Percentiles rank a stretch among this genome's conserved stretches.
Evolutionary conservation across 495 filamentous ascomycete genomes (phyloP).

Genomic region (Podospora pseudocomata): DNA sequence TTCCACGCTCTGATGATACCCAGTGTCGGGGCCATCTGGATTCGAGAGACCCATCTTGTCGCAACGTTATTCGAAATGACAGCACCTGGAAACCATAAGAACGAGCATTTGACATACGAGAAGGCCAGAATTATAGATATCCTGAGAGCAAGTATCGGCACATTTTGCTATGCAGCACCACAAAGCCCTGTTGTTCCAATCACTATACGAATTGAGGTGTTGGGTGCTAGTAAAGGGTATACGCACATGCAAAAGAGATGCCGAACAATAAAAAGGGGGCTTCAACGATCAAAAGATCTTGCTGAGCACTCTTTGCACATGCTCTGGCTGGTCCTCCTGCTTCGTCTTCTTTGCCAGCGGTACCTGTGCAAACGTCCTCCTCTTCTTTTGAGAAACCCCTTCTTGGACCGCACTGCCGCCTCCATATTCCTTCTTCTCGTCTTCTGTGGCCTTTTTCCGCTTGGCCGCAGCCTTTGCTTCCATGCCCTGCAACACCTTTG

Average conservation of each 20-base stretch:
- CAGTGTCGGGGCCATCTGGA: background rate
- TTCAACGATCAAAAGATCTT: constrained; percentile 63
- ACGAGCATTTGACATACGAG: background rate
- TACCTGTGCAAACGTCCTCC: constrained; percentile 73
- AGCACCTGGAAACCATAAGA: background rate
- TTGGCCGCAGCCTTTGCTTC: constrained; percentile 61
- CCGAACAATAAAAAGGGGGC: background rate
- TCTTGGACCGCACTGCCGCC: background rate
- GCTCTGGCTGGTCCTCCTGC: constrained; percentile 55
- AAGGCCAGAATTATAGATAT: background rate
- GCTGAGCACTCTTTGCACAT: constrained; percentile 72
- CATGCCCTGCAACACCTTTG: constrained; percentile 70
- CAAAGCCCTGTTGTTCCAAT: background rate
- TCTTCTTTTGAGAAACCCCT: constrained; percentile 23
- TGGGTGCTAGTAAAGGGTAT: constrained; percentile 9
- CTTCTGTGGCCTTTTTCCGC: constrained; percentile 39
- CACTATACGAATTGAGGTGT: background rate
- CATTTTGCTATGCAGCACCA: background rate
- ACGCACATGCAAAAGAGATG: constrained; percentile 5
- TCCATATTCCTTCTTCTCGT: constrained; percentile 25
- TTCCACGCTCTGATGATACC: background rate
- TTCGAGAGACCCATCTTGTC: background rate
- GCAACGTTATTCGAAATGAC: background rate
- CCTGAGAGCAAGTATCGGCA: background rate
- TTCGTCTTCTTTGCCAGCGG: constrained; percentile 47